A percentile compares a stretch with the other conserved stretches of the same genome.
These are phyloP conservation scores for thale cress (Arabidopsis thaliana) DNA, from an alignment of 345 rosid species.

Conservation along the genomic window TAIR10.1 NC_003070.9:5651501-5652000, in stretches of 20 bases:
- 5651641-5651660: slow-evolving; percentile 80
- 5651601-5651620: slow-evolving; percentile 54
- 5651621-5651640: slow-evolving; percentile 80
- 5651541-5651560: slow-evolving; percentile 33
- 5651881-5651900: not conserved
- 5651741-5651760: slow-evolving; percentile 98
- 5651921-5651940: not conserved
- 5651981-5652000: not conserved
- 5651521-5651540: slow-evolving; percentile 23
- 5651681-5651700: slow-evolving; percentile 88
- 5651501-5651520: slow-evolving; percentile 33
- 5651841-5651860: not conserved
- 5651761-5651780: slow-evolving; percentile 66
- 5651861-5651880: not conserved
- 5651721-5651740: slow-evolving; percentile 89
- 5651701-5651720: slow-evolving; percentile 89
- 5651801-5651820: not conserved
- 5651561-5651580: slow-evolving; percentile 23
- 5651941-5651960: not conserved
- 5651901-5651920: not conserved
- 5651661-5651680: slow-evolving; percentile 75
- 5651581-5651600: slow-evolving; percentile 28
- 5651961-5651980: not conserved
- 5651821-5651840: not conserved
- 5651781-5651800: slow-evolving; percentile 50